Evolutionary conservation across 225 moss, liverwort and hornwort genomes (phyloP).

Genomic region (Pleurozium schreberi): DNA sequence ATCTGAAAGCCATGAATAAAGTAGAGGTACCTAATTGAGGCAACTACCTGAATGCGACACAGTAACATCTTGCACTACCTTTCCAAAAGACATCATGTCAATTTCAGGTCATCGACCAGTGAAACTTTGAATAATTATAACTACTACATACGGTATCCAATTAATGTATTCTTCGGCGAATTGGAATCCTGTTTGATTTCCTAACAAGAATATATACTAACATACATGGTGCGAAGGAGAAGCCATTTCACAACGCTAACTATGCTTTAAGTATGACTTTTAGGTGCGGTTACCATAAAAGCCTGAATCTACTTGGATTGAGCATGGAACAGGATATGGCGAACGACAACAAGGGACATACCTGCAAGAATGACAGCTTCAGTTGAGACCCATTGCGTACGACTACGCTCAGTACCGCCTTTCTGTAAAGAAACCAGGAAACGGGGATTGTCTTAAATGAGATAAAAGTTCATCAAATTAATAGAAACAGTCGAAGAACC

Average conservation of each 20-base stretch:
- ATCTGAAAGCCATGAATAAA: background rate
- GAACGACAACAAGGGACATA: background rate
- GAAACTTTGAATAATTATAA: background rate
- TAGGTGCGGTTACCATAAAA: background rate
- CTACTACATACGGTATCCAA: background rate
- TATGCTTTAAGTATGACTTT: background rate
- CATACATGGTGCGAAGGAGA: no score
- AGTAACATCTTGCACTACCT: background rate
- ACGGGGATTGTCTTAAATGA: background rate
- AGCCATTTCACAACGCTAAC: background rate
- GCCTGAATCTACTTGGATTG: background rate
- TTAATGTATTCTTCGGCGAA: background rate
- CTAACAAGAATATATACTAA: background rate
- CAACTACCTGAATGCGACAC: background rate
- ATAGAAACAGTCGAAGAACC: background rate
- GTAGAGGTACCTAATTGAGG: background rate
- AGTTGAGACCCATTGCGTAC: conserved; percentile 63
- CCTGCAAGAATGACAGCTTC: conserved; percentile 90
- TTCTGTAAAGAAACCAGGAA: conserved; percentile 25
- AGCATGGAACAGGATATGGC: background rate
- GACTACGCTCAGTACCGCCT: conserved; percentile 79
- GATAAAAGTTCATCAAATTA: background rate
- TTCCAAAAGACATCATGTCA: background rate
- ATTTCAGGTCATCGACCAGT: background rate
- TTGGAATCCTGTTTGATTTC: background rate